A percentile compares a stretch with the other conserved stretches of the same genome.
phyloP scores from a whole-genome alignment of 345 rosid species.

The Bruguiera parviflora region DNA sequence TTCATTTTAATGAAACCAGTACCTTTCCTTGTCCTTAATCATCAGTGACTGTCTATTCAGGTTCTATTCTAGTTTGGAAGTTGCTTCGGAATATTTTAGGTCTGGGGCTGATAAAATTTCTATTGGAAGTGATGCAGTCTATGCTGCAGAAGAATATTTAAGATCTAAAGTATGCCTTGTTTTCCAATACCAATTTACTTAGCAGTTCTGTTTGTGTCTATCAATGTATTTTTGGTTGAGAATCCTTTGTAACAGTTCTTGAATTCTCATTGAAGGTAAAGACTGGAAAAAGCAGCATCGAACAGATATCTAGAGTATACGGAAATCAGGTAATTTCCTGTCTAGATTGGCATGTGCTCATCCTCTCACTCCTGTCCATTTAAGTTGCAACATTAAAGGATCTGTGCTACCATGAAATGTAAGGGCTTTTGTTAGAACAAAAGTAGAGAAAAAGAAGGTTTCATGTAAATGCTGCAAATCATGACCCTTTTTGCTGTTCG shows the following conservation, averaged over 20 bases:
- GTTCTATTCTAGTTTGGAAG: constrained; percentile 95
- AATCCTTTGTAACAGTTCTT: constrained; percentile 13
- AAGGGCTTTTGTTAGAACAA: no score
- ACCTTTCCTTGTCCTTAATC: not conserved
- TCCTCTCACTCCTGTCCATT: not conserved
- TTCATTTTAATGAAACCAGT: not conserved
- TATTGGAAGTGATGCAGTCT: constrained; percentile 95
- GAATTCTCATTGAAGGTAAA: constrained; percentile 49
- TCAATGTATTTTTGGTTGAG: constrained; percentile 4
- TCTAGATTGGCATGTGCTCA: not conserved
- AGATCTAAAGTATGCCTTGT: constrained; percentile 65
- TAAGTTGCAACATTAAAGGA: not conserved
- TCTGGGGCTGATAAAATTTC: constrained; percentile 98
- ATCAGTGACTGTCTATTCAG: constrained; percentile 30
- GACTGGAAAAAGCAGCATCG: constrained; percentile 85
- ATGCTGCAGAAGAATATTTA: constrained; percentile 80
- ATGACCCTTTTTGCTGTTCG: no score
- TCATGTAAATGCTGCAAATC: no score
- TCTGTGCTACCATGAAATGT: no score
- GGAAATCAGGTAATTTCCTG: constrained; percentile 79
- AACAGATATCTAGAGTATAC: constrained; percentile 88
- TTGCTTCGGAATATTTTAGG: constrained; percentile 95
- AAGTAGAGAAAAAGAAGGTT: no score
- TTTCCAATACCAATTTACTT: constrained; percentile 5
- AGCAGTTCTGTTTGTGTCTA: not conserved